phyloP scores from a whole-genome alignment of 768 basidiomycete species.

The Trametes coccinea region DNA sequence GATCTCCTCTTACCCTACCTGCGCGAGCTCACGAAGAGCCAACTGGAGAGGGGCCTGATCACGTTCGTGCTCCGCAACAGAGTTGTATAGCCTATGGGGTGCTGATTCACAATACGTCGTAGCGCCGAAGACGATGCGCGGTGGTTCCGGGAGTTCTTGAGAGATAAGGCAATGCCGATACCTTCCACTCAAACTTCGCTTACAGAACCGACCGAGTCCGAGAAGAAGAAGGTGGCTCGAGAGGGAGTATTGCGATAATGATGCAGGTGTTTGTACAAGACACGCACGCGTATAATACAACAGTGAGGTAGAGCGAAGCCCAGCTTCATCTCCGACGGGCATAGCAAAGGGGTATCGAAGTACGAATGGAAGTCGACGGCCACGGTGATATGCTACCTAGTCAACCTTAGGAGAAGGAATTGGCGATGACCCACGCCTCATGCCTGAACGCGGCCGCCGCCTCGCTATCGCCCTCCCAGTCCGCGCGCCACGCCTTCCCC shows the following conservation, averaged over 20 bases:
- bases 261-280: too few species aligned
- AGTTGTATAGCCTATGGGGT: too few species aligned
- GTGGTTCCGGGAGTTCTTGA: constrained; percentile 15
- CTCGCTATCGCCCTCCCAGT: constrained; percentile 69
- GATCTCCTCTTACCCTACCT: constrained; percentile 35
- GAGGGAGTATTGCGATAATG: background rate
- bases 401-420: constrained; percentile 1
- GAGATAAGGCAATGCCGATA: constrained; percentile 5
- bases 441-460: constrained; percentile 68
- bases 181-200: constrained; percentile 5
- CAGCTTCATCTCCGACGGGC: background rate
- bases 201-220: constrained; percentile 3
- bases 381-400: too few species aligned
- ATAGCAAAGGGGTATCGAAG: background rate
- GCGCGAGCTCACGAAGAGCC: constrained; percentile 31
- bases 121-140: constrained; percentile 16
- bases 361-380: too few species aligned
- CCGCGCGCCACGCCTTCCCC: constrained; percentile 60
- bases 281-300: background rate
- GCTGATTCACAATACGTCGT: too few species aligned
- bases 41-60: constrained; percentile 36
- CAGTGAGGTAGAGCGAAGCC: background rate
- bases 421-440: constrained; percentile 62
- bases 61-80: constrained; percentile 21
- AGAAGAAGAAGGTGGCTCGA: constrained; percentile 4